A percentile compares a stretch with the other conserved stretches of the same genome.
Conservation (phyloP, 306 rosid species). For the Ammopiptanthus mongolicus region DNA sequence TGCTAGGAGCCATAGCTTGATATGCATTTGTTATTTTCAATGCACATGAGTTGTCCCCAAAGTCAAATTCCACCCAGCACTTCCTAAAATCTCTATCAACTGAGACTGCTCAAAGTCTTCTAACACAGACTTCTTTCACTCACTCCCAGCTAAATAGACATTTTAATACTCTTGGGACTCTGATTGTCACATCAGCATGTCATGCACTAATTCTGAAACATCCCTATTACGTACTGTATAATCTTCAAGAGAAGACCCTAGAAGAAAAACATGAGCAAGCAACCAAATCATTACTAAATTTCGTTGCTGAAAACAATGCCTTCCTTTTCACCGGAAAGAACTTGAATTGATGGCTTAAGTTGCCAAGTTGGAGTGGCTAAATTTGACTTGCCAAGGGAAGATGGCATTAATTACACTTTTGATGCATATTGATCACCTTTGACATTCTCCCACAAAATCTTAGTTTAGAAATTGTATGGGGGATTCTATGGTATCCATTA, state of each 20-base stretch:
- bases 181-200: slow-evolving; percentile 2
- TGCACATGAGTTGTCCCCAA: slow-evolving; percentile 1
- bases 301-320: neutral
- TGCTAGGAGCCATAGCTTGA: neutral
- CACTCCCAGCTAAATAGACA: neutral
- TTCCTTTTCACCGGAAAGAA: neutral
- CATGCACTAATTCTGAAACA: slow-evolving; percentile 13
- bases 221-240: neutral
- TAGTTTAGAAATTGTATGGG: neutral
- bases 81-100: slow-evolving; percentile 6
- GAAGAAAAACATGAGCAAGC: neutral
- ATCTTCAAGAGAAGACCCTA: neutral
- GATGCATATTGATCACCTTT: neutral
- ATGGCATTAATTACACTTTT: neutral
- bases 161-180: neutral
- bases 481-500: neutral
- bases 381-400: neutral
- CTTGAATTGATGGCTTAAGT: neutral
- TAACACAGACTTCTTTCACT: neutral
- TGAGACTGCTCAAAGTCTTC: slow-evolving; percentile 19
- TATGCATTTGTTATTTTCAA: neutral
- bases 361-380: neutral
- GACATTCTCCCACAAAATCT: neutral
- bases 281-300: neutral
- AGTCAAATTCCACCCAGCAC: slow-evolving; percentile 32